A percentile compares a stretch with the other conserved stretches of the same genome.
These are phyloP conservation scores for Chrysoporthe austroafricana DNA, from an alignment of 2,329 filamentous ascomycete species.

Conservation along the genomic window DNA sequence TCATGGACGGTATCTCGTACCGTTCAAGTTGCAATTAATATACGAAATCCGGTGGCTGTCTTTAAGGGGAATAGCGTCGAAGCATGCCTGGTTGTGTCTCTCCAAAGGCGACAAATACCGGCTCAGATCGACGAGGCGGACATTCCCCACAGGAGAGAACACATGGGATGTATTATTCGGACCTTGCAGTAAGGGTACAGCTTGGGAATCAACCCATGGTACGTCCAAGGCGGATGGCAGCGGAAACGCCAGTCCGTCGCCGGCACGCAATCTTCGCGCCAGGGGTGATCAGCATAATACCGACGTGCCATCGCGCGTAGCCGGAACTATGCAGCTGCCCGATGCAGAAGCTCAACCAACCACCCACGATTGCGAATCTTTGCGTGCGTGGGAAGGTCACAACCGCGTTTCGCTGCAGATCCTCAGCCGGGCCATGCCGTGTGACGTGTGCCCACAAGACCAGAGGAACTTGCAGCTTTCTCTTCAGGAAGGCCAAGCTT, in stretches of 20 bases:
- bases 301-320: conserved; percentile 13
- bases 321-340: conserved; percentile 4
- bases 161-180: no score
- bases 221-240: neutral
- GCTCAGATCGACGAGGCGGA: neutral
- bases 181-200: no score
- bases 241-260: neutral
- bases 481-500: neutral
- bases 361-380: conserved; percentile 8
- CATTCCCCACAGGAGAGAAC: neutral
- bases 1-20: neutral
- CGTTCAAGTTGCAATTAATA: neutral
- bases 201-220: neutral
- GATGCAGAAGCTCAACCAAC: conserved; percentile 4
- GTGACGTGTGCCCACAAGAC: neutral
- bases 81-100: neutral
- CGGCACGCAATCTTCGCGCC: neutral
- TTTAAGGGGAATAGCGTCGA: neutral
- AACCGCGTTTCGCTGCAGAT: neutral
- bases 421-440: neutral
- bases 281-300: neutral
- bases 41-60: conserved; percentile 1
- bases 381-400: conserved; percentile 8
- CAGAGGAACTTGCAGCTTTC: neutral
- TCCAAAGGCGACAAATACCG: no score